Base-by-base conservation (phyloP, 2,329 filamentous ascomycete species). In the Xylogone sp. region DNA sequence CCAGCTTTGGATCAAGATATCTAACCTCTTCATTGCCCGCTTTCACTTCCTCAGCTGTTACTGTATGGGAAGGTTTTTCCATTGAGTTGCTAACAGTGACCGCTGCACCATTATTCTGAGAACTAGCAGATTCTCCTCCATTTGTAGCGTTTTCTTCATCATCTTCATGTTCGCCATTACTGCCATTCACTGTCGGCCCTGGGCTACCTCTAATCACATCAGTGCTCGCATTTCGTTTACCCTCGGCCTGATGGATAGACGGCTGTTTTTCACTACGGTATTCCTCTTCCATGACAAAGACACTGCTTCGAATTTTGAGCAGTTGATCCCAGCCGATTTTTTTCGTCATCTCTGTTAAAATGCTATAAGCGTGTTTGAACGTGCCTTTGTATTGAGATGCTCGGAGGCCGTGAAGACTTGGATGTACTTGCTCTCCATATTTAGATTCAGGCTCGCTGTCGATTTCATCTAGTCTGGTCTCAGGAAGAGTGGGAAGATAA, bases 221-320 rank as follows among this genome's bases (percentile, higher is more conserved):
- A 43, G 86, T 89, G 73, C 90, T 94, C 46, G 91, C 81, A 66
- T 87, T 91, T 43, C 87, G 82, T 62, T 84, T 86, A 21, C 57
- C 64, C 49, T 70, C 71, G 44, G 69, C 64, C 16, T 73, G 66
- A 46, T 74, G 64, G 39, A 59, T 72, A 21, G 75, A 69, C 55
- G 86, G 83, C 51, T 88, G 84, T 69, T 88, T 90, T 71, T 97
- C 94, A 51, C 86, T 88, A 46, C 94, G 84, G 67, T 99, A 99
- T 69, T 99, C 94, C 65, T 99, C 94, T 68, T 99, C 94, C 94
- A 99, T 99, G 46, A 99, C 94, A 62, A 99, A 99, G 1, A 99
- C 94, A 56, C 93, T 92, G 73, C 93, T 97, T 60, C 94, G 83
- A 63, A 95, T 96, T 70, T 90, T 95, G 48, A 99, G 76, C 20